Conservation (phyloP, 2,329 filamentous ascomycete species). For the Zymoseptoria brevis region DNA sequence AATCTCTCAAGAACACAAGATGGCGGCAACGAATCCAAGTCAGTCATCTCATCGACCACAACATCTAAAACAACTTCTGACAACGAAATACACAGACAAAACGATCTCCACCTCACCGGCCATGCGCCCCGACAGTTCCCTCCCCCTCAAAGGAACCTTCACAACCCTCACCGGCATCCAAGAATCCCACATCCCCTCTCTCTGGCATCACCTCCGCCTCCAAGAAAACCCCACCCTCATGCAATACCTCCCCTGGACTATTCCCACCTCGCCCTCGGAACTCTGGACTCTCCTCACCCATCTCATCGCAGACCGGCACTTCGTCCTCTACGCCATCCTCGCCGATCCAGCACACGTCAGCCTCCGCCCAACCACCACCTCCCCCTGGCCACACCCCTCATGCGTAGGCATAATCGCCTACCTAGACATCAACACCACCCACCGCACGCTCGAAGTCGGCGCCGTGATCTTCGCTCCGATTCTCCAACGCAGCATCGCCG, state of each 20-base stretch:
- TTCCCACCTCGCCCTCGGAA: slow-evolving; percentile 25
- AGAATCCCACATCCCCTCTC: slow-evolving; percentile 6
- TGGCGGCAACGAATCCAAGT: neutral
- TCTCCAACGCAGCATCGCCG: slow-evolving; percentile 47
- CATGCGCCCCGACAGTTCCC: slow-evolving; percentile 1
- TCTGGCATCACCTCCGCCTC: slow-evolving; percentile 11
- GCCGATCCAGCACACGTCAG: slow-evolving; percentile 19
- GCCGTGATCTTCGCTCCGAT: slow-evolving; percentile 44
- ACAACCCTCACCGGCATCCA: slow-evolving; percentile 12
- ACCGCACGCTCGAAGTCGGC: slow-evolving; percentile 52
- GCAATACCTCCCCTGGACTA: slow-evolving; percentile 33
- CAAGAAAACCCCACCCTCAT: slow-evolving; percentile 26
- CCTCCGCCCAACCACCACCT: slow-evolving; percentile 12
- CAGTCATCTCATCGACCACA: neutral
- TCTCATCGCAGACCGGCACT: slow-evolving; percentile 4
- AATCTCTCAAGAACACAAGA: neutral
- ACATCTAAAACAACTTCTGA: neutral
- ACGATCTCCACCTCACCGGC: slow-evolving; percentile 1
- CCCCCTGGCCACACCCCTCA: slow-evolving; percentile 22
- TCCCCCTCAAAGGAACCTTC: slow-evolving; percentile 5
- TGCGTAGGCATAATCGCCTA: slow-evolving; percentile 36
- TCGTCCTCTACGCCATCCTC: slow-evolving; percentile 41
- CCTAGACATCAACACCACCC: slow-evolving; percentile 41
- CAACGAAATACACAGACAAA: neutral
- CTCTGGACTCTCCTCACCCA: slow-evolving; percentile 9